These are phyloP conservation scores for Phytopythium cucurbitacearum DNA, from an alignment of 352 stramenopile genomes.

Conservation along the genomic window DNA sequence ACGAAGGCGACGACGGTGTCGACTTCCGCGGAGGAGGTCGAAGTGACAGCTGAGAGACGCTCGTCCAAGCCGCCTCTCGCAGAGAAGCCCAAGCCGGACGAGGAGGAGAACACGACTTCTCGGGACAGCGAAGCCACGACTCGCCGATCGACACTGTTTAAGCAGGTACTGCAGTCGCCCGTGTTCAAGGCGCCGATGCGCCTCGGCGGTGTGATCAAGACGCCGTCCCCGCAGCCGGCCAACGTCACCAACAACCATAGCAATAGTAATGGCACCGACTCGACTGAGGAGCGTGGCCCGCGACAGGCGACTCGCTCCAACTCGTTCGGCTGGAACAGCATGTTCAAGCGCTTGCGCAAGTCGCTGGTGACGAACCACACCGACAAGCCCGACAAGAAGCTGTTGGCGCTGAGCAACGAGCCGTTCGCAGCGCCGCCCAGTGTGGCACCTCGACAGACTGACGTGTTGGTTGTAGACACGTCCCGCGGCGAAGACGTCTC, in stretches of 20 bases:
- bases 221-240: conserved; percentile 26
- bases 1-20: no score
- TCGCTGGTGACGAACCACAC: conserved; percentile 62
- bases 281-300: no score
- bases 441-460: conserved; percentile 44
- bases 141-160: conserved; percentile 74
- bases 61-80: no score
- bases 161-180: conserved; percentile 80
- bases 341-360: conserved; percentile 78
- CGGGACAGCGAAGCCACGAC: conserved; percentile 21
- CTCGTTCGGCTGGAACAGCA: conserved; percentile 76
- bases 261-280: no score
- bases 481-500: conserved; percentile 82
- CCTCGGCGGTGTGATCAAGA: conserved; percentile 71
- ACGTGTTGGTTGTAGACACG: conserved; percentile 76
- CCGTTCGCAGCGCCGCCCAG: conserved; percentile 29
- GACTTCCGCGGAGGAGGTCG: no score
- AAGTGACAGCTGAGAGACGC: no score
- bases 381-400: conserved; percentile 66
- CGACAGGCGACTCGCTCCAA: conserved; percentile 16
- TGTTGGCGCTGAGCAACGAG: conserved; percentile 69
- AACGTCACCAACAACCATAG: conserved; percentile 1
- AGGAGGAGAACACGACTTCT: conserved; percentile 8
- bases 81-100: conserved; percentile 22
- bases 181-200: conserved; percentile 81